Evolutionary conservation across 176 grass and related monocot species (phyloP).

Genomic region (Musa schizocarpa): DNA sequence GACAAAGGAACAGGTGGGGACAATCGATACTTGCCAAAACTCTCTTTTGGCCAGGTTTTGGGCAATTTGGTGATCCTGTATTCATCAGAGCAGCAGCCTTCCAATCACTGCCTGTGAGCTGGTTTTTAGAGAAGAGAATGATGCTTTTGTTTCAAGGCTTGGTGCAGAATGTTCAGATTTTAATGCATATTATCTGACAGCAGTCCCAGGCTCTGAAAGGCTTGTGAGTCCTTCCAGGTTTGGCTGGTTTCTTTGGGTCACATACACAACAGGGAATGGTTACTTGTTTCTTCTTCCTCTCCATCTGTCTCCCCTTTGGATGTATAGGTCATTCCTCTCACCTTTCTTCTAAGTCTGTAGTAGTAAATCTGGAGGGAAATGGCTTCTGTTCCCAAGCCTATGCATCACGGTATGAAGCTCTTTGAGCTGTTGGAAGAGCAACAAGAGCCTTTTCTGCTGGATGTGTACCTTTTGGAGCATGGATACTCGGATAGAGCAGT

Average conservation of each 20-base stretch:
- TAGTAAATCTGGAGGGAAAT: neutral
- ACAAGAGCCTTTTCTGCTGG: slow-evolving; percentile 92
- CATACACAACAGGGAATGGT: no score
- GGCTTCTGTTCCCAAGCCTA: slow-evolving; percentile 27
- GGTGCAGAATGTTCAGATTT: neutral
- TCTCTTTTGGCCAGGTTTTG: slow-evolving; percentile 4
- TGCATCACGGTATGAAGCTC: slow-evolving; percentile 53
- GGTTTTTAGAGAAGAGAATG: neutral
- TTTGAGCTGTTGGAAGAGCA: slow-evolving; percentile 91
- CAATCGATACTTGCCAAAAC: slow-evolving; percentile 4
- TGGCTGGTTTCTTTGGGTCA: no score
- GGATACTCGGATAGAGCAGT: slow-evolving; percentile 24
- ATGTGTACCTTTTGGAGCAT: slow-evolving; percentile 42
- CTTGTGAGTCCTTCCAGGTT: no score
- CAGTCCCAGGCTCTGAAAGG: no score
- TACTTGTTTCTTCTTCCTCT: no score
- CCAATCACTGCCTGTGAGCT: neutral
- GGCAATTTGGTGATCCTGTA: neutral
- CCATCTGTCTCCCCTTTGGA: no score
- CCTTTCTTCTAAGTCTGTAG: no score
- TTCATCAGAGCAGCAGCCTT: neutral
- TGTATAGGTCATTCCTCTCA: no score
- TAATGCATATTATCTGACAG: neutral
- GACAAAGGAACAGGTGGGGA: slow-evolving; percentile 1
- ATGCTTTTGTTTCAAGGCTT: neutral